A percentile compares a stretch with the other conserved stretches of the same genome.
phyloP scores from a whole-genome alignment of 139 green algal genomes.

The Astrephomene gubernaculifera region DNA sequence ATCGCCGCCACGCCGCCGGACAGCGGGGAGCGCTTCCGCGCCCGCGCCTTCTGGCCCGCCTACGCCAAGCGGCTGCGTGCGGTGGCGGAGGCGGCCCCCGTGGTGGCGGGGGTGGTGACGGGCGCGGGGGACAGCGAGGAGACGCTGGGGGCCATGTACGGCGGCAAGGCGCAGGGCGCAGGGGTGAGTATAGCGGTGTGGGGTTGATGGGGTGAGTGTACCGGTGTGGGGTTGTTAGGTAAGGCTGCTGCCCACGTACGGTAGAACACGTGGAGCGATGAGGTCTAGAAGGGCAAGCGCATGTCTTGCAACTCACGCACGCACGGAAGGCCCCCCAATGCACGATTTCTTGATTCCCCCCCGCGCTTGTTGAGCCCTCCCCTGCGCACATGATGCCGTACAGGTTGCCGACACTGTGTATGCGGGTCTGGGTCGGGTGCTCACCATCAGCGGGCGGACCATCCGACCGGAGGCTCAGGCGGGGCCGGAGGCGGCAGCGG shows the following conservation, averaged over 20 bases:
- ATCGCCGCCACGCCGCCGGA: slow-evolving; percentile 40
- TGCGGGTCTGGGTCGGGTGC: slow-evolving; percentile 43
- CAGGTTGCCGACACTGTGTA: slow-evolving; percentile 51
- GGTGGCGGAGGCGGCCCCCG: slow-evolving; percentile 40
- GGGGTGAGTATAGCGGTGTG: slow-evolving; percentile 25
- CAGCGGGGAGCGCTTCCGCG: slow-evolving; percentile 52
- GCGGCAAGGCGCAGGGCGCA: slow-evolving; percentile 40
- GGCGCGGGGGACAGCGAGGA: slow-evolving; percentile 45
- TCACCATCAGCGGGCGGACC: slow-evolving; percentile 61
- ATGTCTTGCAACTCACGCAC: too few relatives aligned
- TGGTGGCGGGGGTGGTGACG: slow-evolving; percentile 22
- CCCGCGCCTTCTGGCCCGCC: slow-evolving; percentile 45
- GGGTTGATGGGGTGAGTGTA: not conserved
- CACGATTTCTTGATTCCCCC: not conserved
- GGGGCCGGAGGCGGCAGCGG: not conserved
- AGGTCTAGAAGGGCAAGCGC: too few relatives aligned
- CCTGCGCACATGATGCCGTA: too few relatives aligned
- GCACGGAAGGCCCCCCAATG: too few relatives aligned
- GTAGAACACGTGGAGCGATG: not conserved
- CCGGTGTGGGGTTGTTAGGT: too few relatives aligned
- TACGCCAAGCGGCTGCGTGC: slow-evolving; percentile 48
- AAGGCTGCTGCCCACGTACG: not conserved
- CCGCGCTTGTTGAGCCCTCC: not conserved
- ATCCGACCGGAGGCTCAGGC: slow-evolving; percentile 53
- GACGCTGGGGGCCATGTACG: slow-evolving; percentile 45